Evolutionary conservation across 2,329 filamentous ascomycete species (phyloP), one percentile per base, ranked within the genome.

Genomic region (Corinectria fuckeliana): DNA sequence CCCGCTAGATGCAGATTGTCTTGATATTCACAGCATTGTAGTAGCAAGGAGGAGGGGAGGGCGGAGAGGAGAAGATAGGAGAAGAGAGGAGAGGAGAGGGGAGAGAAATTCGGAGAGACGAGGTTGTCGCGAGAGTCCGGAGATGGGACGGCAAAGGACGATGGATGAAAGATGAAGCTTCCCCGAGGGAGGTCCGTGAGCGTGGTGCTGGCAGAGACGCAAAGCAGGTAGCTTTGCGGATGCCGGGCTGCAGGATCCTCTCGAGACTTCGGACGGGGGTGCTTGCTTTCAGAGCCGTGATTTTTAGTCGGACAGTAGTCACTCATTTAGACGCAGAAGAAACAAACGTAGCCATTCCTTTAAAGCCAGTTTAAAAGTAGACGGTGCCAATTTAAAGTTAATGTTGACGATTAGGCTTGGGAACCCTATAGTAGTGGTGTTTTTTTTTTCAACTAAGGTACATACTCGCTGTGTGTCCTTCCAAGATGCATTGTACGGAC

Each of bases 1-100:
- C 63, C 68, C 50, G 65, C 59, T 62, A 65, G 67, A 59, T 71
- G 67, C 64, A 70, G 64, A 69, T 69, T 71, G 67, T 70, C 68
- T 71, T 67, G 67, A 67, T 70, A 63, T 68, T 66, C 51, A 58
- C 61, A 68, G 62, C 51, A 63, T 64, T 65, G 64, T 57, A 49
- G 65, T 65, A 65, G 63, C 53, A 44, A 26, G 58, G 68, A 49
- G 48, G 30, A 53, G 26, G 11, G 26, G 6, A 28, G 26, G 11
- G 26, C 6, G 32, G 32, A 34, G 32, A 34, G 32, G 32, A 16
- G 32, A 34, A n/a, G 32, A 16, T 57, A 49, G 65, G 64, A 65
- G 63, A 50, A 44, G 23, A 56, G 68, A 49, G 48, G 30, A 53
- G 26, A 28, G 26, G 6, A 28, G 26, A 28, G 26, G 8, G 32